These are phyloP conservation scores for Penstemon davidsonii DNA, from an alignment of 257 asterid genomes.

Conservation along the genomic window DNA sequence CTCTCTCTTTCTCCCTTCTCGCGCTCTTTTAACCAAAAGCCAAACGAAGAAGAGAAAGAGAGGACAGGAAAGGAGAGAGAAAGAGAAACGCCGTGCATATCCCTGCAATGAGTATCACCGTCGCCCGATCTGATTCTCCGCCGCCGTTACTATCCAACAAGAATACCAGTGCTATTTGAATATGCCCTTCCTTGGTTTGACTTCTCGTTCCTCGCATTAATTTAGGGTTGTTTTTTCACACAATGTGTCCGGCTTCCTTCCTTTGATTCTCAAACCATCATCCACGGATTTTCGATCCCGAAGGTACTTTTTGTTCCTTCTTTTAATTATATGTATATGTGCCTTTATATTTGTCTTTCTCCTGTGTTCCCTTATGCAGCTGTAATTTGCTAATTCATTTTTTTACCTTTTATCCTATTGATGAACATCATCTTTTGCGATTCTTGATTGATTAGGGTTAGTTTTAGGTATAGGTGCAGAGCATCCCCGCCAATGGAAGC, in stretches of 20 bases:
- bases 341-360: neutral
- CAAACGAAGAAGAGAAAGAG: slow-evolving; percentile 13
- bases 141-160: slow-evolving; percentile 20
- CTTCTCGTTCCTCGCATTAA: neutral
- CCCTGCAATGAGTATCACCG: slow-evolving; percentile 26
- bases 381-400: neutral
- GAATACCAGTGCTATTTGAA: slow-evolving; percentile 1
- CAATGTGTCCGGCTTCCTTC: no score
- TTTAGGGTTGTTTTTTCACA: slow-evolving; percentile 28
- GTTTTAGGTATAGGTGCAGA: slow-evolving; percentile 49
- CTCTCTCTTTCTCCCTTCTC: slow-evolving; percentile 31
- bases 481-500: slow-evolving; percentile 66
- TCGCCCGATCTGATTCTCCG: slow-evolving; percentile 28
- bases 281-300: slow-evolving; percentile 66
- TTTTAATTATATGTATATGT: neutral
- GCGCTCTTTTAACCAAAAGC: slow-evolving; percentile 33
- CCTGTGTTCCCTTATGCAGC: no score
- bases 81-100: no score
- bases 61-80: slow-evolving; percentile 15
- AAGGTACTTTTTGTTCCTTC: slow-evolving; percentile 31
- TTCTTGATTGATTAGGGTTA: slow-evolving; percentile 39
- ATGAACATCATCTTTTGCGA: slow-evolving; percentile 13
- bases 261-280: no score
- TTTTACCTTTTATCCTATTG: neutral
- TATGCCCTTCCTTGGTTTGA: no score